Conservation (phyloP, 148 eudicot species). For the Persicaria tinctoria region DNA sequence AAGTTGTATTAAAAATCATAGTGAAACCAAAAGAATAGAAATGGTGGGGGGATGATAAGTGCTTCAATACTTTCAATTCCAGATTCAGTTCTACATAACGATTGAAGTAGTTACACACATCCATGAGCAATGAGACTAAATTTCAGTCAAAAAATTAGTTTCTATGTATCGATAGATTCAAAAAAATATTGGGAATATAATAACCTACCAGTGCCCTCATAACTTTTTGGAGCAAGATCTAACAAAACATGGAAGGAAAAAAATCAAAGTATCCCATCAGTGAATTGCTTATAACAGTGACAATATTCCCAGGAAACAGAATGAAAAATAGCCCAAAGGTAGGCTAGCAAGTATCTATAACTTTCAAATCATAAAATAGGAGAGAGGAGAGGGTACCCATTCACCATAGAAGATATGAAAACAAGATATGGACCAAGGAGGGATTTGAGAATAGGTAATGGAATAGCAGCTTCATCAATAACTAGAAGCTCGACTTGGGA, state of each 20-base stretch:
- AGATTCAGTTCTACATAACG: not conserved
- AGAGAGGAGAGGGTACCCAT: no score
- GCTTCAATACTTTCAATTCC: not conserved
- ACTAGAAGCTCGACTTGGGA: constrained; percentile 95
- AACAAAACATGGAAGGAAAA: no score
- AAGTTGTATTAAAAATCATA: not conserved
- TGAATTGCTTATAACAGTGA: no score
- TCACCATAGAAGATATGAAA: no score
- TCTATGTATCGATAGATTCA: not conserved
- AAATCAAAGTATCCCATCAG: no score
- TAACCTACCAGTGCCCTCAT: no score
- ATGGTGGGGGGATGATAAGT: not conserved
- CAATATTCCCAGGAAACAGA: no score
- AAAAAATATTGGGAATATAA: not conserved
- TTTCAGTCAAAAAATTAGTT: not conserved
- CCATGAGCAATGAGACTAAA: not conserved
- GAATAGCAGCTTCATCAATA: constrained; percentile 96
- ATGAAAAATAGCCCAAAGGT: no score
- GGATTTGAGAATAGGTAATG: constrained; percentile 80
- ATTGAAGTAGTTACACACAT: not conserved
- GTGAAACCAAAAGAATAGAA: not conserved
- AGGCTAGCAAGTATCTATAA: no score
- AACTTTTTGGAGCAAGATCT: no score
- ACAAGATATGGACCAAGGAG: no score
- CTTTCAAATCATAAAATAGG: no score